Evolutionary conservation across 805 yeast species (phyloP).

Genomic region (Lachancea cidri): DNA sequence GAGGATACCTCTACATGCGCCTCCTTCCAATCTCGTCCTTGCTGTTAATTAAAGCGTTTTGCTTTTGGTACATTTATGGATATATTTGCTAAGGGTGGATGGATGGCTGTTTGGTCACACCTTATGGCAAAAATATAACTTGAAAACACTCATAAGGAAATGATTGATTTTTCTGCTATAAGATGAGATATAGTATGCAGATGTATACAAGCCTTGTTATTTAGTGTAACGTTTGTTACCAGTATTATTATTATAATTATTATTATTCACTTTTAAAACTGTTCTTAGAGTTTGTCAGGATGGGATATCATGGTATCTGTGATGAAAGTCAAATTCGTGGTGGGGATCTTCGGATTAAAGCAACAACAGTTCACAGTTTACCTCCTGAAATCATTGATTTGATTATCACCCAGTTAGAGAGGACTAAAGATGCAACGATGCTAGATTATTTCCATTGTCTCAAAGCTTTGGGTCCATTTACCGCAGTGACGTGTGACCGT

Average conservation of each 20-base stretch:
- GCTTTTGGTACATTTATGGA: no score
- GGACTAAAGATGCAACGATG: not conserved
- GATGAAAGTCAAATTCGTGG: not conserved
- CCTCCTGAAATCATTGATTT: constrained; percentile 1
- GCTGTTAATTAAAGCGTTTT: no score
- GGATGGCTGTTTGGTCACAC: not conserved
- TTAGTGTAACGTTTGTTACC: no score
- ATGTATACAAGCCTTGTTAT: no score
- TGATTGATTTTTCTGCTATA: no score
- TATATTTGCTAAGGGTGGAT: not conserved
- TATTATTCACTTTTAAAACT: no score
- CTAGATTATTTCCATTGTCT: not conserved
- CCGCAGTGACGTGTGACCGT: not conserved
- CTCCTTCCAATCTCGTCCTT: not conserved
- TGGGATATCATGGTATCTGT: no score
- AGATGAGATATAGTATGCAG: no score
- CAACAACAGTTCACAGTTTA: not conserved
- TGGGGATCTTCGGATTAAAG: not conserved
- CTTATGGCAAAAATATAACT: not conserved
- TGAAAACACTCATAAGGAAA: no score
- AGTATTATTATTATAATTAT: no score
- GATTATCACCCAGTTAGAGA: not conserved
- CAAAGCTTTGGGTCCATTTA: not conserved
- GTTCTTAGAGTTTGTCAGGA: no score
- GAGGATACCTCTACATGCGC: no score